Conservation (phyloP, 192 early-diverging fungal species). For the Geosiphon pyriformis region DNA sequence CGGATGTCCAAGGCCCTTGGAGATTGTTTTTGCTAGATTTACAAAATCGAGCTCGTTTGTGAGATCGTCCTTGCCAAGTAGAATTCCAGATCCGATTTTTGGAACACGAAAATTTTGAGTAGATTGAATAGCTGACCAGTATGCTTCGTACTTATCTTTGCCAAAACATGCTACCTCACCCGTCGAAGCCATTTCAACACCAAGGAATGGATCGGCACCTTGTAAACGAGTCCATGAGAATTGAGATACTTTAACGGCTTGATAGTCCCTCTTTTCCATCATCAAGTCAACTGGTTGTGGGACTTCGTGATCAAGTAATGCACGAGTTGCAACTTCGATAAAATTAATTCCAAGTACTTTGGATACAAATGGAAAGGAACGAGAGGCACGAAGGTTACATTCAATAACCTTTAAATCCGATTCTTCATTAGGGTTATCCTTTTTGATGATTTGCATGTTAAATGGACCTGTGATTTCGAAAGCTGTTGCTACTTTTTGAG, state of each 20-base stretch:
- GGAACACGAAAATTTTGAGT: conserved; percentile 94
- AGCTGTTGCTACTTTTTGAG: conserved; percentile 86
- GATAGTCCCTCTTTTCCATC: conserved; percentile 69
- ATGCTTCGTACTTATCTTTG: conserved; percentile 95
- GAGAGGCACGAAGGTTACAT: conserved; percentile 94
- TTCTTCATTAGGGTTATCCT: conserved; percentile 64
- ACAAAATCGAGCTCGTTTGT: conserved; percentile 64
- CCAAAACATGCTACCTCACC: conserved; percentile 99
- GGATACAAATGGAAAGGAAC: conserved; percentile 97
- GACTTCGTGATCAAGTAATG: conserved; percentile 81
- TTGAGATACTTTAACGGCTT: conserved; percentile 96
- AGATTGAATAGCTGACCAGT: conserved; percentile 90
- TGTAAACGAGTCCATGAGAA: conserved; percentile 93
- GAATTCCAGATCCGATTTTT: conserved; percentile 51
- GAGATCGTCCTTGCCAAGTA: conserved; percentile 67
- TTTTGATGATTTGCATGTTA: conserved; percentile 99
- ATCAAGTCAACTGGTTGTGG: conserved; percentile 72
- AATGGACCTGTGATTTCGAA: conserved; percentile 95
- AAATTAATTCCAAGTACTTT: conserved; percentile 93
- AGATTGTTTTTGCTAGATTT: conserved; percentile 63
- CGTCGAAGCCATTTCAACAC: conserved; percentile 99
- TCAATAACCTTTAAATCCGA: conserved; percentile 98
- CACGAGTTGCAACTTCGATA: conserved; percentile 95
- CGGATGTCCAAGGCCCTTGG: conserved; percentile 54
- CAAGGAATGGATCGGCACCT: conserved; percentile 95